Evolutionary conservation across 1,284 basidiomycete genomes (phyloP), one percentile per base, ranked within the genome.

Genomic region (Ganoderma boninense): DNA sequence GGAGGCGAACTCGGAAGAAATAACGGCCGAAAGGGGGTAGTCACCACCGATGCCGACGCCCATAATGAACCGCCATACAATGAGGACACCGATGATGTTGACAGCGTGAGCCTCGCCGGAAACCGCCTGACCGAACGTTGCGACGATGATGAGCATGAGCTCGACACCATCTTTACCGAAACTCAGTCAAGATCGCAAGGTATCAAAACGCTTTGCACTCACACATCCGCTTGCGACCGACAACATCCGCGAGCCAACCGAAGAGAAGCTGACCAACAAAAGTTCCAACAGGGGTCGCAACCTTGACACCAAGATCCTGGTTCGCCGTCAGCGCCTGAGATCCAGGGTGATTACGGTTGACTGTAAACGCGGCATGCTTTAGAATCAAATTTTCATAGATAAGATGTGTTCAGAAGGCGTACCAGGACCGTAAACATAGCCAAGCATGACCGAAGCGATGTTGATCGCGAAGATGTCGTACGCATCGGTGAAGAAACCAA

Each of bases 401-500:
- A 23, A 14, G 23, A 54, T 57, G 18, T 4, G 32, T 32, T 32
- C 32, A 38, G 44, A 10, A n/a, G 49, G 42, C 66, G 23, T 49
- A 66, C 72, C 68, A n/a, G 71, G 67, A 62, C 90, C 90, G 78
- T 95, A 95, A 62, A 95, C 89, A 76, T 89, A 92, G 20, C 91
- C 92, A 59, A 96, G 82, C 93, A 95, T 95, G 0, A 84, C 83
- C 0, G 91, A 88, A 0, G 88, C 93, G 60, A 95, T 91, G 76
- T 90, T 94, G 82, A 96, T 92, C 0, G 91, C 90, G 69, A 92
- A 92, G 52, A 92, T 88, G 73, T 93, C 91, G 74, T 92, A 92
- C 65, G 92, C 92, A 81, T 94, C 93, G 56, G 93, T 94, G 83
- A 94, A 95, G 85, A 95, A 95, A 44, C 93, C 94, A 14, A 92